Conservation (phyloP, 2,329 filamentous ascomycete genomes). For the Cytospora mali region DNA sequence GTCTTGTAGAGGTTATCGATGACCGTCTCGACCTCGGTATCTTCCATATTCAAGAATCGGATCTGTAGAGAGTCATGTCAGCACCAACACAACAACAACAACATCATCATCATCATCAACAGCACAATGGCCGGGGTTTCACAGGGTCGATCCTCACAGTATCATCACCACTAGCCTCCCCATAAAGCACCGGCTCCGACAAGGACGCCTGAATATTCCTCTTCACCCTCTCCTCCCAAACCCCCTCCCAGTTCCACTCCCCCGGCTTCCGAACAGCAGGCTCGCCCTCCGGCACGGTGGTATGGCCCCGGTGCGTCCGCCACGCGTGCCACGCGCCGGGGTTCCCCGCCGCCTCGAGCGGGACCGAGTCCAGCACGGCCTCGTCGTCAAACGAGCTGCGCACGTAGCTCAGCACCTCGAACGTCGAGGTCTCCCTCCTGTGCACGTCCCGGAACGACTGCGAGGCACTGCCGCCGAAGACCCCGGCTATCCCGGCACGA, state of each 20-base stretch:
- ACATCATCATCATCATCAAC: no score
- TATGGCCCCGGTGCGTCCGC: slow-evolving; percentile 62
- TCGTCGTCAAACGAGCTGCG: slow-evolving; percentile 80
- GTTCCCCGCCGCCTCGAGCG: slow-evolving; percentile 82
- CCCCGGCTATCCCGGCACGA: no score
- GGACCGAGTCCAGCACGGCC: slow-evolving; percentile 73
- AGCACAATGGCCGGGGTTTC: no score
- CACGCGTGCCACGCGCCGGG: slow-evolving; percentile 94
- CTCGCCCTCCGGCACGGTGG: slow-evolving; percentile 31
- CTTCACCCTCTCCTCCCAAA: slow-evolving; percentile 89
- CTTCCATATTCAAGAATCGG: slow-evolving; percentile 66
- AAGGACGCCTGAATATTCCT: slow-evolving; percentile 76
- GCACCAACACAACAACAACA: neutral
- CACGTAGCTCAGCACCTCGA: slow-evolving; percentile 78
- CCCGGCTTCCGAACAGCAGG: slow-evolving; percentile 60
- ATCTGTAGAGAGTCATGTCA: slow-evolving; percentile 48
- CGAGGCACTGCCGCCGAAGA: slow-evolving; percentile 21
- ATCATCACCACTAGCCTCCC: slow-evolving; percentile 67
- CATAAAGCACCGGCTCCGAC: slow-evolving; percentile 79
- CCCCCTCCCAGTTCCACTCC: slow-evolving; percentile 97
- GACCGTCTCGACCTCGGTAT: slow-evolving; percentile 58
- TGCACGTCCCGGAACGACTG: slow-evolving; percentile 46
- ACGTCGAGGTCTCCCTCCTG: slow-evolving; percentile 55
- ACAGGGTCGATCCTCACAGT: no score
- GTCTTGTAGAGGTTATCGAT: slow-evolving; percentile 62